phyloP scores from a whole-genome alignment of 1,284 basidiomycete genomes.

The Cystobasidium pallidum region DNA sequence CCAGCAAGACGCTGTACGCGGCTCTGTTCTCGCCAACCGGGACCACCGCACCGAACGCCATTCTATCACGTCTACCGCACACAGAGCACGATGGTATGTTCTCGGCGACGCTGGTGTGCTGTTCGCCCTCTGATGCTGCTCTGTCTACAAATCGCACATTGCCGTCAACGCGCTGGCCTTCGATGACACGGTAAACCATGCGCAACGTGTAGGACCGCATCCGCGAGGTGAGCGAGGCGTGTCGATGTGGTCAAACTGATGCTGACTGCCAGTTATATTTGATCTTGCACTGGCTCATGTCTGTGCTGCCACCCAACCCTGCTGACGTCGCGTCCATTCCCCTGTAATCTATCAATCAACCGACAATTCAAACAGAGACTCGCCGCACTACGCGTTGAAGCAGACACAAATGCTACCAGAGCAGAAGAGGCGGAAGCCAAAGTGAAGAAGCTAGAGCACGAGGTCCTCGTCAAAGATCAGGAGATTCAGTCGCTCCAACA shows the following conservation, averaged over 20 bases:
- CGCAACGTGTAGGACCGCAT: slow-evolving; percentile 30
- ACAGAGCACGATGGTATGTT: neutral
- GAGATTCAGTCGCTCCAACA: slow-evolving; percentile 81
- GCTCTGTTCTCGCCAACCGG: neutral
- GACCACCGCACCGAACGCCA: neutral
- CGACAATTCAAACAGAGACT: slow-evolving; percentile 59
- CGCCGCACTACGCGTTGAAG: slow-evolving; percentile 76
- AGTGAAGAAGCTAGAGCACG: slow-evolving; percentile 71
- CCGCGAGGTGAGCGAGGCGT: slow-evolving; percentile 29
- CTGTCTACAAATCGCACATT: no score
- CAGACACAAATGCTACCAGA: slow-evolving; percentile 75
- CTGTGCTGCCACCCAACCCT: neutral
- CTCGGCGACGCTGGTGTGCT: neutral
- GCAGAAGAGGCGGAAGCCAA: slow-evolving; percentile 83
- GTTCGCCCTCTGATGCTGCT: no score
- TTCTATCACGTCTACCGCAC: neutral
- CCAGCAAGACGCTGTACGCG: neutral
- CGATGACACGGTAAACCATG: neutral
- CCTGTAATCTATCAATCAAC: neutral
- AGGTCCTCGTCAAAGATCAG: slow-evolving; percentile 82
- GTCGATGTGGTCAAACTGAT: no score
- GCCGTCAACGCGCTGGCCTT: neutral
- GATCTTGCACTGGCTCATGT: neutral
- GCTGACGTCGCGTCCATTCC: slow-evolving; percentile 7
- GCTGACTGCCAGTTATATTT: neutral